phyloP scores from a whole-genome alignment of 768 basidiomycete species.

The Lentinula guzmanii region DNA sequence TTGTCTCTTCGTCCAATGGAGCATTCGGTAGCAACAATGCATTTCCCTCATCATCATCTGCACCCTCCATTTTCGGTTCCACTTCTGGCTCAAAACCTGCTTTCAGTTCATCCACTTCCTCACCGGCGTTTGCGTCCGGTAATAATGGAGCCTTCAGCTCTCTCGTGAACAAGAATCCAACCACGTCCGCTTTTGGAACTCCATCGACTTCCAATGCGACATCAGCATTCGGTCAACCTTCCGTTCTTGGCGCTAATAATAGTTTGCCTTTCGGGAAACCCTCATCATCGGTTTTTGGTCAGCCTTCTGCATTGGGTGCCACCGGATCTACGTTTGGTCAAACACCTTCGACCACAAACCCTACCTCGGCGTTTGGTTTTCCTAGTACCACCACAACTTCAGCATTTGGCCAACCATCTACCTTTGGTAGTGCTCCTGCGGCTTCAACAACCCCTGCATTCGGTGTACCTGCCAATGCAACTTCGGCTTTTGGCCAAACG shows the following conservation, averaged over 20 bases:
- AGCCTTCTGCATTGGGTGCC: not conserved
- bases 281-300: not conserved
- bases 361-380: conserved; percentile 14
- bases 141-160: conserved; percentile 9
- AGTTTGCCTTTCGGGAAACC: not conserved
- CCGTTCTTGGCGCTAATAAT: not conserved
- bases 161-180: not conserved
- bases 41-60: conserved; percentile 20
- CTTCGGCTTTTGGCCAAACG: conserved; percentile 9
- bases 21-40: conserved; percentile 26
- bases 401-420: conserved; percentile 8
- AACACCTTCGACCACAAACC: conserved; percentile 3
- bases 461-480: conserved; percentile 4
- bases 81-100: conserved; percentile 6
- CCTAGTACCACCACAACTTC: conserved; percentile 13
- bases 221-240: conserved; percentile 6
- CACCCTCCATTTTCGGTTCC: conserved; percentile 18
- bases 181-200: conserved; percentile 15
- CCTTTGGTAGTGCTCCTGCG: not conserved
- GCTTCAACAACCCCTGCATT: not conserved
- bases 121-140: not conserved
- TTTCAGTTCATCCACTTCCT: not conserved
- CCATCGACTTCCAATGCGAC: conserved; percentile 14
- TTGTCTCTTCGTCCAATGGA: conserved; percentile 13
- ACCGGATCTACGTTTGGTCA: not conserved